phyloP scores from a whole-genome alignment of 1,139 yeast species.

The Debaryomycetaceae sp. region DNA sequence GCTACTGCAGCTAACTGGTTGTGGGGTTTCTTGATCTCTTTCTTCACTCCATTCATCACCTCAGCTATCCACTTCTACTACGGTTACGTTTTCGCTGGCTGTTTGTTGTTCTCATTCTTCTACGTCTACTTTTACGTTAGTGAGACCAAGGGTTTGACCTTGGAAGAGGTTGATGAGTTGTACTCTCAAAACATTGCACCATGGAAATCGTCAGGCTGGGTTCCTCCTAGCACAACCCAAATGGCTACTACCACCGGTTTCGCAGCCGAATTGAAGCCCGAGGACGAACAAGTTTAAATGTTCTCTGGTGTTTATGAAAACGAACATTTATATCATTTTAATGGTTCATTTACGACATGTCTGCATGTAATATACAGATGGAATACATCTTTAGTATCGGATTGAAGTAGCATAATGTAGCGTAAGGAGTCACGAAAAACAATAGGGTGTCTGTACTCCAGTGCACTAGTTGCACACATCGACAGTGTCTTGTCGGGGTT shows the following conservation, averaged over 20 bases:
- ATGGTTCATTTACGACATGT: not conserved
- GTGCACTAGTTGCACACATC: no score
- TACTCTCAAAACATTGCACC: slow-evolving; percentile 43
- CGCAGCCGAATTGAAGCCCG: slow-evolving; percentile 9
- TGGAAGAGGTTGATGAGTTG: slow-evolving; percentile 65
- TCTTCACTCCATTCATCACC: slow-evolving; percentile 71
- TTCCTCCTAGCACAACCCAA: slow-evolving; percentile 35
- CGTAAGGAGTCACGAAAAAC: no score
- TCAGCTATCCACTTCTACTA: slow-evolving; percentile 43
- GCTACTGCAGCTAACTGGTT: slow-evolving; percentile 78
- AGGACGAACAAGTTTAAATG: slow-evolving; percentile 7
- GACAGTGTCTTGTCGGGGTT: no score
- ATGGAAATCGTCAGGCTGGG: slow-evolving; percentile 47
- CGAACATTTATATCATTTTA: not conserved
- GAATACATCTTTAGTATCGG: not conserved
- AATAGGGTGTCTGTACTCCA: no score
- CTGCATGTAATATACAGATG: not conserved
- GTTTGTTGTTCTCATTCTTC: slow-evolving; percentile 53
- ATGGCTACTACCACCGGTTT: slow-evolving; percentile 13
- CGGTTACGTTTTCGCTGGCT: slow-evolving; percentile 76
- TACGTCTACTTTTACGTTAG: slow-evolving; percentile 53
- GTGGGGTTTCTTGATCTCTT: slow-evolving; percentile 73
- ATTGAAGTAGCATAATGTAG: no score
- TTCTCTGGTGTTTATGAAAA: not conserved
- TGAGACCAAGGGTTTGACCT: slow-evolving; percentile 60